These are phyloP conservation scores for Candida nanaspora DNA, from an alignment of 805 yeast genomes.

Conservation along the genomic window DNA sequence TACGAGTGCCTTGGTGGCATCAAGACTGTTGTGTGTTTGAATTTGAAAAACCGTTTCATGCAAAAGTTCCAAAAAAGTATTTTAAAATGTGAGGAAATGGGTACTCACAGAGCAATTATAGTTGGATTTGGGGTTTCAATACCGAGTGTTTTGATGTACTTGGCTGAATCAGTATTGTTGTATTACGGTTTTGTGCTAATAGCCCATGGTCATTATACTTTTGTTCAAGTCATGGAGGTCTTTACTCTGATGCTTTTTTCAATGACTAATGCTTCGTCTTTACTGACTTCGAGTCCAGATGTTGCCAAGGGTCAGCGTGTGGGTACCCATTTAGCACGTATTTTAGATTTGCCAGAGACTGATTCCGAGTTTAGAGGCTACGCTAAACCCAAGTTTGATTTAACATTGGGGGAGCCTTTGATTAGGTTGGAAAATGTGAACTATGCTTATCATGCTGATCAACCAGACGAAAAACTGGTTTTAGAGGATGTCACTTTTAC, in stretches of 20 bases:
- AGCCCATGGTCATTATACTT: conserved; percentile 45
- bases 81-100: conserved; percentile 27
- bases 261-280: conserved; percentile 50
- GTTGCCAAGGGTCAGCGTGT: conserved; percentile 75
- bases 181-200: conserved; percentile 78
- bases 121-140: conserved; percentile 66
- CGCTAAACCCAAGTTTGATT: conserved; percentile 18
- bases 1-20: conserved; percentile 53
- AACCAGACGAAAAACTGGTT: conserved; percentile 14
- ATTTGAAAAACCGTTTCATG: conserved; percentile 42
- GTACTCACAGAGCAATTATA: conserved; percentile 44
- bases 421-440: conserved; percentile 37
- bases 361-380: conserved; percentile 31
- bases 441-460: conserved; percentile 39
- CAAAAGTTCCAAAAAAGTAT: conserved; percentile 27
- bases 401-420: conserved; percentile 7
- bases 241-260: conserved; percentile 71
- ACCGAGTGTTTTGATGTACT: conserved; percentile 43
- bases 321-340: conserved; percentile 42
- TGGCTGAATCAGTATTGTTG: conserved; percentile 66
- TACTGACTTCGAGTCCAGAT: conserved; percentile 68
- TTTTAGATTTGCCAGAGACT: conserved; percentile 30
- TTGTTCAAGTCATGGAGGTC: conserved; percentile 57
- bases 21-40: conserved; percentile 55
- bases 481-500: conserved; percentile 36